Conservation (phyloP, 805 yeast genomes). For the Pichia scutulata region DNA sequence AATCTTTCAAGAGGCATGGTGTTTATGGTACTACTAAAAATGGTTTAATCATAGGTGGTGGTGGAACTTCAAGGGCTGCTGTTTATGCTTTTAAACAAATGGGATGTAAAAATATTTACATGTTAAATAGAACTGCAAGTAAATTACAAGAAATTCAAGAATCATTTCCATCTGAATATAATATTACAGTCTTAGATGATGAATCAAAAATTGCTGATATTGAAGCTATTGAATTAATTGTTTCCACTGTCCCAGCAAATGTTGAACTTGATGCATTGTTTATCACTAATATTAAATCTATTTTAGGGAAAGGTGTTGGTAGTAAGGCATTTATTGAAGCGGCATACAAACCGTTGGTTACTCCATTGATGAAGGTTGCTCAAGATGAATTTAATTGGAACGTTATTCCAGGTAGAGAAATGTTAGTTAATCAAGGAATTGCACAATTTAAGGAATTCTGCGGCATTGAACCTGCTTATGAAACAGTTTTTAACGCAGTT, state of each 20-base stretch:
- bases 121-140: constrained; percentile 70
- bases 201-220: constrained; percentile 37
- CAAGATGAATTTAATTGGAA: constrained; percentile 55
- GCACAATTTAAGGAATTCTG: constrained; percentile 80
- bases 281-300: constrained; percentile 38
- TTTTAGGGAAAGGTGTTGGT: constrained; percentile 36
- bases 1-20: constrained; percentile 59
- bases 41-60: constrained; percentile 91
- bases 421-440: constrained; percentile 90
- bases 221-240: constrained; percentile 50
- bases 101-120: constrained; percentile 71
- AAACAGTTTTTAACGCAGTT: constrained; percentile 56
- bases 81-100: constrained; percentile 71
- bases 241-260: constrained; percentile 82
- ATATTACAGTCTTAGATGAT: constrained; percentile 49
- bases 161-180: constrained; percentile 50
- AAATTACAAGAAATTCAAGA: constrained; percentile 53
- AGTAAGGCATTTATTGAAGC: constrained; percentile 74
- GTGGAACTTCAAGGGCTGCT: constrained; percentile 97
- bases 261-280: constrained; percentile 52
- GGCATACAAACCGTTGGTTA: constrained; percentile 83
- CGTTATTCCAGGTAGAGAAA: constrained; percentile 85
- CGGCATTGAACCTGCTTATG: constrained; percentile 55
- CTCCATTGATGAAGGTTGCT: constrained; percentile 82
- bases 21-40: constrained; percentile 36